Base-by-base conservation (phyloP, 148 eudicot species). In the Hydrangea macrophylla region DNA sequence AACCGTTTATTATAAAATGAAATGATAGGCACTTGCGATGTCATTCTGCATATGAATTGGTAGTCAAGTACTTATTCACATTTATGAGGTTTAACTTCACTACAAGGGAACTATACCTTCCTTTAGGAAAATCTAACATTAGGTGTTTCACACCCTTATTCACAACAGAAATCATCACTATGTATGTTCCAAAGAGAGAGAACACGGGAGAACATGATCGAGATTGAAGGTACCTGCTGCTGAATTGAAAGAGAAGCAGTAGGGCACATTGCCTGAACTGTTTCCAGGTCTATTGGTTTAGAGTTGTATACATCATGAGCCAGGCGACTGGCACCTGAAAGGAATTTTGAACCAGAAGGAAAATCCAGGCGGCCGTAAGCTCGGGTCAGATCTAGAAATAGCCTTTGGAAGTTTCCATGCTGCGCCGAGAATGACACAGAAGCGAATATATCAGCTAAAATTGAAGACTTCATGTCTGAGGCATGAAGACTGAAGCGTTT, bases 381-480 rank as follows among this genome's bases (percentile, higher is more conserved):
- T 15, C 85, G 83, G 31, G 96, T 87, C 23, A 92, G 92, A 82
- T 92, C 98, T 27, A 88, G 67, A 70, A 83, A 72, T 50, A 44
- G 55, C 79, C 74, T 84, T 57, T 92, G 98, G 77, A 92, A 92
- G 71, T 90, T 88, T 61, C 98, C 98, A 71, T 84, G 83, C 78
- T 92, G 98, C 39, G 88, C 92, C 7, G 93, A 79, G 37, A 92
- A 71, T 56, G 89, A 78, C 37, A 82, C 77, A 25, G 88, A 72
- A 70, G 83, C 91, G 70, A 85, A 87, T 10, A 81, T 37, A 73
- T 92, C 96, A 9, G 88, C 89, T 28, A 80, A 74, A 75, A 84
- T 39, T 7, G 86, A 76, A 53, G 88, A 88, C 57, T 84, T 84
- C 56, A 64, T 70, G 67, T 80, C 79, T 30, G 74, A 71, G 59